Percentiles rank a stretch among this genome's conserved stretches.
These are phyloP conservation scores for Pistacia atlantica DNA, from an alignment of 345 rosid species.

Conservation along the genomic window DNA sequence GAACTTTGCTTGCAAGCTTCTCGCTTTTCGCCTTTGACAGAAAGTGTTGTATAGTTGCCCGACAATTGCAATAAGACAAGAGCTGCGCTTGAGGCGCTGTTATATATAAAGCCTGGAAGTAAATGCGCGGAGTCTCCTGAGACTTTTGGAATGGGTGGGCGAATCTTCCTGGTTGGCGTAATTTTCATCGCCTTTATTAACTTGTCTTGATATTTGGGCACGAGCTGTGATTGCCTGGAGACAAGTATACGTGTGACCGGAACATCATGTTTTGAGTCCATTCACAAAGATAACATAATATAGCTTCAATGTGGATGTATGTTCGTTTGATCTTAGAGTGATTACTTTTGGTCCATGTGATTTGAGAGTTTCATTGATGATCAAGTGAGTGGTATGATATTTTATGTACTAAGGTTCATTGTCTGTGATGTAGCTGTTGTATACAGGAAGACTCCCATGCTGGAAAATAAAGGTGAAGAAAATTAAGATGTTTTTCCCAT, in stretches of 20 bases:
- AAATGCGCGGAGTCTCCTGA: neutral
- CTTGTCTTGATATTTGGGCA: neutral
- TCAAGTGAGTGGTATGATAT: neutral
- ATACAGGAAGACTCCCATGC: neutral
- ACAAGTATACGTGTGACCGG: no score
- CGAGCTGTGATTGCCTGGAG: neutral
- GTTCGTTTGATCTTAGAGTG: neutral
- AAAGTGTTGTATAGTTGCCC: neutral
- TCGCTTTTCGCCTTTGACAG: neutral
- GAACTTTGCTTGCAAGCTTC: neutral
- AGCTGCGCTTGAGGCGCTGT: neutral
- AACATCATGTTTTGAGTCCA: no score
- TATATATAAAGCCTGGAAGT: neutral
- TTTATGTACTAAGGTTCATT: neutral
- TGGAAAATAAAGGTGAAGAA: neutral
- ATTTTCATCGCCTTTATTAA: neutral
- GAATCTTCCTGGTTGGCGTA: neutral
- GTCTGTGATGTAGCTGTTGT: neutral
- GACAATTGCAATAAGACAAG: neutral
- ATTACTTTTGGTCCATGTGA: neutral
- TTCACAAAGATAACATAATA: no score
- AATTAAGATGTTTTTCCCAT: neutral
- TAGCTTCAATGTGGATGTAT: no score
- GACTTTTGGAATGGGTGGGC: neutral
- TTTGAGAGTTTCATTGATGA: neutral